These are phyloP conservation scores for Strobilomyces echinocephalus DNA, from an alignment of 768 basidiomycete genomes.

Conservation along the genomic window DNA sequence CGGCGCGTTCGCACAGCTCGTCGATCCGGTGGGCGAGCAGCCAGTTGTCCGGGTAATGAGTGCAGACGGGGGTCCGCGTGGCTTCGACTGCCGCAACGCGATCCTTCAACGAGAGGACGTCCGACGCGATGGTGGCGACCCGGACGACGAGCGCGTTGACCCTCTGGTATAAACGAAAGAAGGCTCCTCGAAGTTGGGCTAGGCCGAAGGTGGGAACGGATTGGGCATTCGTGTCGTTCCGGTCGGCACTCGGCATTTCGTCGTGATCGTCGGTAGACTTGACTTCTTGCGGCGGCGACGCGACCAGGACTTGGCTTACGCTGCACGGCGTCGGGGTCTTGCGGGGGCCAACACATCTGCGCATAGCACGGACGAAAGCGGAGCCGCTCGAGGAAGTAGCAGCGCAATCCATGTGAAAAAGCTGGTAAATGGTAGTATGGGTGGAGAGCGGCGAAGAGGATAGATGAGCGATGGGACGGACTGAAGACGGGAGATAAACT, in stretches of 20 bases:
- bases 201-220: background rate
- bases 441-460: background rate
- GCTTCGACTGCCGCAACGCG: slow-evolving; percentile 17
- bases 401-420: slow-evolving; percentile 2
- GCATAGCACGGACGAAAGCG: background rate
- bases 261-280: background rate
- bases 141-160: slow-evolving; percentile 1
- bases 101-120: slow-evolving; percentile 15
- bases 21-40: slow-evolving; percentile 5
- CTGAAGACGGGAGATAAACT: background rate
- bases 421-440: background rate
- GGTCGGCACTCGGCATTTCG: background rate
- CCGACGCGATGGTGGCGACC: slow-evolving; percentile 5
- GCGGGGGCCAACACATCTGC: background rate
- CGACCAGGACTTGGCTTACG: background rate
- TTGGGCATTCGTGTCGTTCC: background rate
- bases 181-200: background rate
- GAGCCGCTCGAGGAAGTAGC: background rate
- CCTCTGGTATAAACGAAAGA: slow-evolving; percentile 9
- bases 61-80: background rate
- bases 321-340: background rate
- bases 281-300: background rate
- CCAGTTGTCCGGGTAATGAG: background rate
- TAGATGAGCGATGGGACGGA: background rate
- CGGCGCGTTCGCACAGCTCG: slow-evolving; percentile 4